A percentile compares a stretch with the other conserved stretches of the same genome.
phyloP scores from a whole-genome alignment of 768 basidiomycete genomes.

The Suillus weaverae region DNA sequence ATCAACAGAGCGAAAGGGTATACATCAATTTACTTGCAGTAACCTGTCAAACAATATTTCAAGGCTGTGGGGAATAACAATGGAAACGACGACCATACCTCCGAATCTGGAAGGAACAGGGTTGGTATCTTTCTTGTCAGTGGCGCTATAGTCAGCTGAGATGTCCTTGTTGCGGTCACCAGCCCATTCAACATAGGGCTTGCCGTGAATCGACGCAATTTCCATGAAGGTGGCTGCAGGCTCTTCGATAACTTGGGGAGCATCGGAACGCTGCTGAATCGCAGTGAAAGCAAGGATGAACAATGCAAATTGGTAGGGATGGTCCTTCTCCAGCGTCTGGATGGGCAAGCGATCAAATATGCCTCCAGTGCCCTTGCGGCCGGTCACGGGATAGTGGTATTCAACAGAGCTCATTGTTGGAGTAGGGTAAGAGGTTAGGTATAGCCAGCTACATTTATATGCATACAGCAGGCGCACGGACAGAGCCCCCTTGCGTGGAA shows the following conservation, averaged over 20 bases:
- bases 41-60: slow-evolving; percentile 15
- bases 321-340: slow-evolving; percentile 17
- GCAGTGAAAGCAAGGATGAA: slow-evolving; percentile 24
- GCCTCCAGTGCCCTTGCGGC: slow-evolving; percentile 17
- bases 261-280: slow-evolving; percentile 11
- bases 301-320: slow-evolving; percentile 29
- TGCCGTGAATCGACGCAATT: slow-evolving; percentile 26
- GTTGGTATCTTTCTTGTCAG: slow-evolving; percentile 26
- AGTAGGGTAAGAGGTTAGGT: not conserved
- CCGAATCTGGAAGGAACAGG: slow-evolving; percentile 28
- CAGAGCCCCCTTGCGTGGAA: not conserved
- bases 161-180: slow-evolving; percentile 23
- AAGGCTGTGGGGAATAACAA: not conserved
- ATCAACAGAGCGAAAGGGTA: not conserved
- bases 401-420: not conserved
- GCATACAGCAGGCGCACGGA: not conserved
- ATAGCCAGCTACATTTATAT: not conserved
- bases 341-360: slow-evolving; percentile 24
- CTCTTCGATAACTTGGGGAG: not conserved
- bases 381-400: slow-evolving; percentile 22
- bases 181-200: slow-evolving; percentile 24
- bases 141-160: slow-evolving; percentile 17
- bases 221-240: slow-evolving; percentile 22
- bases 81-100: slow-evolving; percentile 13
- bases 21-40: slow-evolving; percentile 25